Percentiles rank a stretch among this genome's conserved stretches.
Conservation (phyloP, 805 yeast species). For the Metschnikowia lochheadii region DNA sequence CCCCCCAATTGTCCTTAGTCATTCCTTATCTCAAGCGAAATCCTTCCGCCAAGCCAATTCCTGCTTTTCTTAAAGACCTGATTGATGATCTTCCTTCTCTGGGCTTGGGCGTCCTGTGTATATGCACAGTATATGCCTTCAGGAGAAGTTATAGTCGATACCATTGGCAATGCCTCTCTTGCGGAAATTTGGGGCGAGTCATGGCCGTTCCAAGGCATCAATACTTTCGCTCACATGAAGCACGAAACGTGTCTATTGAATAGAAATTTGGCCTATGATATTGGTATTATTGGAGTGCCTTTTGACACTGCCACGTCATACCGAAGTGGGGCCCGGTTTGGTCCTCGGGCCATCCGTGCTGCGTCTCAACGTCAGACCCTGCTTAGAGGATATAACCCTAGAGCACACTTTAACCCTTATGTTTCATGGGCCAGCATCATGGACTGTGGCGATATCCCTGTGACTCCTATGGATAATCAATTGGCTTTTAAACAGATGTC, state of each 20-base stretch:
- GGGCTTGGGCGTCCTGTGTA: neutral
- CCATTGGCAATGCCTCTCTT: slow-evolving; percentile 21
- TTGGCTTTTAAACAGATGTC: slow-evolving; percentile 54
- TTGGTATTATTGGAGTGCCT: slow-evolving; percentile 75
- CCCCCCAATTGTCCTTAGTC: too few relatives aligned
- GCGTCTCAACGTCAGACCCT: slow-evolving; percentile 70
- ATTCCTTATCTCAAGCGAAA: too few relatives aligned
- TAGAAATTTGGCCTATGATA: slow-evolving; percentile 50
- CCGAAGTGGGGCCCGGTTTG: slow-evolving; percentile 80
- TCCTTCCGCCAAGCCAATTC: neutral
- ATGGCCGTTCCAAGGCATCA: slow-evolving; percentile 69
- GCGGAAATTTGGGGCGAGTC: slow-evolving; percentile 66
- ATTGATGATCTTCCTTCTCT: neutral
- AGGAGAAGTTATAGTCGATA: slow-evolving; percentile 6
- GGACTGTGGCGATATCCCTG: slow-evolving; percentile 58
- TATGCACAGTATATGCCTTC: slow-evolving; percentile 6
- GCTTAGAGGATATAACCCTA: slow-evolving; percentile 63
- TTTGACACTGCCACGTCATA: slow-evolving; percentile 80
- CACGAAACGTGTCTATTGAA: slow-evolving; percentile 54
- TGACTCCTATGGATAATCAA: slow-evolving; percentile 55
- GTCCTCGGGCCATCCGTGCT: slow-evolving; percentile 66
- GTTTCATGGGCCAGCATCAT: slow-evolving; percentile 44
- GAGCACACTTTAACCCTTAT: slow-evolving; percentile 57
- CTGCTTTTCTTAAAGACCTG: neutral
- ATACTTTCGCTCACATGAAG: slow-evolving; percentile 72